Evolutionary conservation across 371 early-diverging fungal genomes (phyloP), one percentile per base, ranked within the genome.

Genomic region (Actinomortierella wolfii): DNA sequence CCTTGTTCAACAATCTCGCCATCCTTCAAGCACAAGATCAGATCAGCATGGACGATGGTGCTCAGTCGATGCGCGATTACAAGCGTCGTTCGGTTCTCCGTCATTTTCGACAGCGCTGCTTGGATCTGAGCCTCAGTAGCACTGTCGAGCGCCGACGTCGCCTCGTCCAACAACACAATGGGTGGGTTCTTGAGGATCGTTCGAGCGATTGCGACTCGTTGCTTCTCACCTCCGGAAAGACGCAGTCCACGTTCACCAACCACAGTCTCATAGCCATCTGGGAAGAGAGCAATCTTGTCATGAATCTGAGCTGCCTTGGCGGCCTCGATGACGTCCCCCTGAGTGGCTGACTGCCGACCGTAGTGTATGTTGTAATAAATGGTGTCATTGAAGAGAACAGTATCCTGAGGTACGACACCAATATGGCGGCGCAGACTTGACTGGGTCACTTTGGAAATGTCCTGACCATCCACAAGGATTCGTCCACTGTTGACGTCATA

Each of bases 191-290:
- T 89, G 49, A 93, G 60, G 9, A 94, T 70, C 20, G 94, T 91
- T 28, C 96, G 82, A 18, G 94, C 92, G 56, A 96, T 88, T 5
- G 93, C 90, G 11, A 97, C 86, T 21, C 97, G 83, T 79, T 99
- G 99, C 77, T 95, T 95, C 79, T 99, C 98, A 21, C 99, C 99
- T 46, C 91, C 91, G 47, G 85, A 89, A 13, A 99, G 78, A 67
- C 92, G 86, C 67, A 92, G 70, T 18, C 99, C 99, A 47, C 96
- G 87, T 67, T 97, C 93, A 23, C 99, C 99, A 0, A 97, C 97
- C 53, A 61, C 65, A 26, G 80, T 82, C 1, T 77, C 55, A 52
- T 83, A 86, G 15, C 80, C 83, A 28, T 84, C 79, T 5, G 83
- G 78, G 68, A 88, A 81, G 39, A 68, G 59, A n/a, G 61, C 24